Evolutionary conservation across 352 stramenopile genomes (phyloP), one percentile per base, ranked within the genome.

Genomic region (Phytophthora pini): DNA sequence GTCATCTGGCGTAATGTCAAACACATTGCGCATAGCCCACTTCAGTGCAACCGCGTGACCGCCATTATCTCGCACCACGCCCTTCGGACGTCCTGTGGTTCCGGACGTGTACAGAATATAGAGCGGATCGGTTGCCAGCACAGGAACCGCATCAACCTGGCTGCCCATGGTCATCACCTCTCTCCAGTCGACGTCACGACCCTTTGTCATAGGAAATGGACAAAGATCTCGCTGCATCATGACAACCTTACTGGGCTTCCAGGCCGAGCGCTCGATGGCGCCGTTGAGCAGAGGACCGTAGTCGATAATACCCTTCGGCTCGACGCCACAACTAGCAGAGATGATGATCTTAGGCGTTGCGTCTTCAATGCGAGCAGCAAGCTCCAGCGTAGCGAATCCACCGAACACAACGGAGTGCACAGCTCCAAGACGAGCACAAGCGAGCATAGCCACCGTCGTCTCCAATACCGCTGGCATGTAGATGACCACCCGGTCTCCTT

Each of bases 391-490:
- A 3, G 90, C 88, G 74, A 97, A 98, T 0, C 92, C 92, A 20
- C 89, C 90, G 58, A 97, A 98, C 17, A 98, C 90, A 1, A 98
- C 92, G 31, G 80, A 92, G 78, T 99, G 97, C 4, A 98, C 77
- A 13, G 95, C 97, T 20, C 97, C 97, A 51, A 99, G 98, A 13
- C 97, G 85, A 10, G 95, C 89, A 67, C 97, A 99, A 1, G 97
- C 97, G n/a, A 99, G 80, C 97, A 99, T 99, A 17, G 93, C 96
- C 56, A 99, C 92, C 20, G 91, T 90, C 6, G 95, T 83, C 70
- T 99, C 96, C 17, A 97, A 83, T 17, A 99, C 96, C 77, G 98
- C 99, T 5, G 97, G 97, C 97, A 99, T 98, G 78, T 99, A 99
- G 50, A 98, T 86, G 13, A 95, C 97, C 4, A 99, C 96, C n/a